Conservation (phyloP, 495 filamentous ascomycete genomes). For the Parathielavia appendiculata region DNA sequence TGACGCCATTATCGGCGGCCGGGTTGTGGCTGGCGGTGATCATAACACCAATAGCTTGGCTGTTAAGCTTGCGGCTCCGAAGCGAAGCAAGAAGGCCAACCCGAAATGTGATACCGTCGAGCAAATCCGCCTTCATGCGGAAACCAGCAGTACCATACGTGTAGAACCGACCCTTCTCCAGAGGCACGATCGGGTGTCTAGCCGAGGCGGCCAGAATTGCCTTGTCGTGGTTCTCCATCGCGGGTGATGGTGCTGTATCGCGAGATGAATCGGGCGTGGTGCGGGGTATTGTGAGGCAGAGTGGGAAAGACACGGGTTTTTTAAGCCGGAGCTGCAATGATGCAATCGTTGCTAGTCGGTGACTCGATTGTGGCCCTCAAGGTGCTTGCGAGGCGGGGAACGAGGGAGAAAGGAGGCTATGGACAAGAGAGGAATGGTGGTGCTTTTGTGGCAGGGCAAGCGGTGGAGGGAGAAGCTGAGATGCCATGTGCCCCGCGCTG, state of each 20-base stretch:
- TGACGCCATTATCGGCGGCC: constrained; percentile 94
- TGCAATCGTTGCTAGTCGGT: background rate
- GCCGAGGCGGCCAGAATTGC: constrained; percentile 55
- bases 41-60: constrained; percentile 95
- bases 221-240: constrained; percentile 28
- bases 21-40: constrained; percentile 98
- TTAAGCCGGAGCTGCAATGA: background rate
- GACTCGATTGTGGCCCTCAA: background rate
- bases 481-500: constrained; percentile 1
- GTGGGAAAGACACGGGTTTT: background rate
- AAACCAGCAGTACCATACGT: constrained; percentile 92
- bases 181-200: constrained; percentile 64
- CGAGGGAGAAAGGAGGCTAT: background rate
- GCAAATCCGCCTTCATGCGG: constrained; percentile 56
- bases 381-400: background rate
- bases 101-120: constrained; percentile 87
- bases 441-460: background rate
- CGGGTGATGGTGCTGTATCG: constrained; percentile 5
- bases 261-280: background rate
- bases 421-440: background rate
- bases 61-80: constrained; percentile 81
- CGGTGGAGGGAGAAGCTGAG: too few relatives aligned
- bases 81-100: constrained; percentile 85
- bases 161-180: constrained; percentile 58
- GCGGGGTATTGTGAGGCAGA: constrained; percentile 8